Evolutionary conservation across 2,329 filamentous ascomycete genomes (phyloP), one percentile per base, ranked within the genome.

Genomic region (Claviceps monticola): DNA sequence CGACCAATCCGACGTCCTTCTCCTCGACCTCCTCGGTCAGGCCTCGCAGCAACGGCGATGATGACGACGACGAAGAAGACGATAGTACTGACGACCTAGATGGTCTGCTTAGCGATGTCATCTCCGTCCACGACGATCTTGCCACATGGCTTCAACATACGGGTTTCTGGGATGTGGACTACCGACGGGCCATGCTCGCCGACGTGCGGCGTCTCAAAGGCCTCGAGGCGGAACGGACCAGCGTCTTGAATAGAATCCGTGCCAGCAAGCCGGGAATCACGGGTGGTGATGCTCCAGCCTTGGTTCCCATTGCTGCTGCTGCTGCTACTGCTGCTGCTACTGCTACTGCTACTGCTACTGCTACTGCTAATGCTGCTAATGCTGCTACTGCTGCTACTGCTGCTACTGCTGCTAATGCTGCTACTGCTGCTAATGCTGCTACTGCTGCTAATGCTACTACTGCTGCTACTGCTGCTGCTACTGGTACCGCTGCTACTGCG

Each of bases 111-210:
- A 17, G 43, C 7, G 38, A 9, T 5, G 50, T 56, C 2, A 29
- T 55, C 48, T 5, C 14, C 41, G 29, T 45, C 8, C 51, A 61
- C 26, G 26, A 53, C 7, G 60, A 62, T 9, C 42, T 63, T 26
- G 44, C 38, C n/a, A 52, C 58, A 14, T 63, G 60, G 61, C 54
- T 63, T 14, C 48, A 59, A n/a, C 51, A 61, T 26, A 62, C 61
- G 1, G 48, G 60, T 17, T 63, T 52, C 50, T 61, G 59, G 46
- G 56, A 63, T 44, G 2, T 41, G 11, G 46, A 48, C 4, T 50
- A 59, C 37, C 57, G 60, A 17, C 51, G 46, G 4, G 54, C 50
- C 9, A 50, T 57, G 1, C 53, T 63, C 34, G 29, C 51, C 4
- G 38, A 48, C 3, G 42, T 59, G 39, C 51, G 55, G 34, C 54